phyloP scores from a whole-genome alignment of 805 yeast species.

The Millerozyma miso region DNA sequence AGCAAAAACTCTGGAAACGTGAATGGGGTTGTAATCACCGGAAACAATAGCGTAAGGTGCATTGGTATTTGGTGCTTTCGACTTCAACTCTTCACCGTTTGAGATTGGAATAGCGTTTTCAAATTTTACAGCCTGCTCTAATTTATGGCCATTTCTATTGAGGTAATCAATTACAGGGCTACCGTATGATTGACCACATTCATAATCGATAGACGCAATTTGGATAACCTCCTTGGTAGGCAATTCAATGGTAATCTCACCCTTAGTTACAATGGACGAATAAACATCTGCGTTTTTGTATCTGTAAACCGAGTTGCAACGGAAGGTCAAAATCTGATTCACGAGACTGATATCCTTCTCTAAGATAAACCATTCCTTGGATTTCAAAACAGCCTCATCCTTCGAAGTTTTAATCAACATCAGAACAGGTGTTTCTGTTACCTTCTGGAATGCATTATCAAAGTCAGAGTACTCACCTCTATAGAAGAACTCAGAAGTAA shows the following conservation, averaged over 20 bases:
- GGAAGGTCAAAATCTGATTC: slow-evolving; percentile 79
- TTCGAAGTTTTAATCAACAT: slow-evolving; percentile 66
- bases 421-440: slow-evolving; percentile 82
- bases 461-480: slow-evolving; percentile 87
- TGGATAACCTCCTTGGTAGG: slow-evolving; percentile 87
- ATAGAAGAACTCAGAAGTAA: slow-evolving; percentile 91
- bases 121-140: slow-evolving; percentile 89
- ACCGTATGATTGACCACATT: slow-evolving; percentile 90
- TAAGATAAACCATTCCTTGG: slow-evolving; percentile 97
- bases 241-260: slow-evolving; percentile 81
- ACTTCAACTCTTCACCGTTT: slow-evolving; percentile 54
- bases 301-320: slow-evolving; percentile 79
- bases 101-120: slow-evolving; percentile 88
- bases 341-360: slow-evolving; percentile 66
- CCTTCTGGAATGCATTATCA: slow-evolving; percentile 88
- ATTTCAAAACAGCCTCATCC: slow-evolving; percentile 88
- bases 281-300: slow-evolving; percentile 74
- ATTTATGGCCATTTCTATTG: slow-evolving; percentile 83
- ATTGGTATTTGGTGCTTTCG: slow-evolving; percentile 91
- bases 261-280: slow-evolving; percentile 76
- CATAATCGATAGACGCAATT: slow-evolving; percentile 79
- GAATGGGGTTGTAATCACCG: slow-evolving; percentile 98
- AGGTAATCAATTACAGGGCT: slow-evolving; percentile 96
- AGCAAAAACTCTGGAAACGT: slow-evolving; percentile 93
- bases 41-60: slow-evolving; percentile 96